Evolutionary conservation across 139 green algal species (phyloP), one percentile per base, ranked within the genome.

Genomic region (Microglena sp.): DNA sequence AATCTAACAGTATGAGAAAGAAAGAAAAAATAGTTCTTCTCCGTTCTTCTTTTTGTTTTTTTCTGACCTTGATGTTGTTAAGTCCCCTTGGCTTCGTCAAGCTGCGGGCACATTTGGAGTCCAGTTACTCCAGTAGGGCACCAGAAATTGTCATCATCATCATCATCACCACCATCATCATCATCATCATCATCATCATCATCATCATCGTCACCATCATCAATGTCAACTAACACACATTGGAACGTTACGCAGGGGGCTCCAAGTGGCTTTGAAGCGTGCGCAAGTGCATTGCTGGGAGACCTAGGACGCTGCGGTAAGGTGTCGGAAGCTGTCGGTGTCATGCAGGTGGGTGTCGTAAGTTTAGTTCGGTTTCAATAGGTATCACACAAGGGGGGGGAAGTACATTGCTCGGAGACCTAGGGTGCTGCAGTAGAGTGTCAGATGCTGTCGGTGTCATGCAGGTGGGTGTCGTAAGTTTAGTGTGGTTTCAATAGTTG

Each of bases 201-300:
- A n/a, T n/a, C n/a, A n/a, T n/a, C n/a, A n/a, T n/a, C n/a, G n/a
- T n/a, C n/a, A n/a, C n/a, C n/a, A n/a, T n/a, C n/a, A n/a, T n/a
- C n/a, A n/a, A n/a, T 15, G 40, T 50, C 40, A 11, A 50, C 40
- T 50, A 50, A 11, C 40, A 11, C 40, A 11, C 40, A 11, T 15
- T 15, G 11, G 11, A 50, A 11, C 18, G 11, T 50, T 18, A 2
- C 21, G 27, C 56, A 72, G 60, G 64, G 50, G 40, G 45, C 44
- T 30, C 33, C 45, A 4, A 70, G 65, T 22, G 65, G 70, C 2
- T 76, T 76, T 53, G 63, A 71, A 2, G 65, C 60, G 24, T 70
- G 62, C 31, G 70, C 70, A 6, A 55, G 44, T 18, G 54, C 29
- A 5, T 57, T 76, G 33, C 56, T 76, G 8, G 64, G 62, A 26